phyloP scores from a whole-genome alignment of 2,329 filamentous ascomycete genomes.

The Pezicula carpinea region DNA sequence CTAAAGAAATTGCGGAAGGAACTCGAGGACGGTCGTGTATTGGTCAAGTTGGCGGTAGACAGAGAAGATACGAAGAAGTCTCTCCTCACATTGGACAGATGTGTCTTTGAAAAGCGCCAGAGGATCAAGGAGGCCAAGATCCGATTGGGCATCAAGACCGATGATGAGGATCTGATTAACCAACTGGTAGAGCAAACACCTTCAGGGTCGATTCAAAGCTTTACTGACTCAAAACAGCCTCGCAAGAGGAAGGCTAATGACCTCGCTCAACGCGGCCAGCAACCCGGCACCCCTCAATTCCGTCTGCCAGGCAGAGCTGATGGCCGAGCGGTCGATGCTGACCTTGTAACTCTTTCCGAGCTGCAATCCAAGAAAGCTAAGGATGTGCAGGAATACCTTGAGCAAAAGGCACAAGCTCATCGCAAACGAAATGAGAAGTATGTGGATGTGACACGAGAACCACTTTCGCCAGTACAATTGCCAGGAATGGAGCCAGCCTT shows the following conservation, averaged over 20 bases:
- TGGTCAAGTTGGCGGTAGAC: slow-evolving; percentile 72
- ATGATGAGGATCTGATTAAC: slow-evolving; percentile 92
- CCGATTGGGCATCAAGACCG: slow-evolving; percentile 81
- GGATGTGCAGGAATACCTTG: slow-evolving; percentile 75
- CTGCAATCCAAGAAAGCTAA: slow-evolving; percentile 77
- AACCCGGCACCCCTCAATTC: slow-evolving; percentile 57
- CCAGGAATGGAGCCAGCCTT: slow-evolving; percentile 58
- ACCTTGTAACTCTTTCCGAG: slow-evolving; percentile 73
- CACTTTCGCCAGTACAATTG: slow-evolving; percentile 74
- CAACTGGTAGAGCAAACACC: slow-evolving; percentile 66
- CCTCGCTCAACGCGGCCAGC: slow-evolving; percentile 47
- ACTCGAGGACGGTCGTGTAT: slow-evolving; percentile 79
- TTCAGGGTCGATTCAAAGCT: slow-evolving; percentile 31
- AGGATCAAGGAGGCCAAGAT: slow-evolving; percentile 85
- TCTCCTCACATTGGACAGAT: slow-evolving; percentile 67
- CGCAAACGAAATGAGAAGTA: slow-evolving; percentile 87
- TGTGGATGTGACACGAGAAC: slow-evolving; percentile 81
- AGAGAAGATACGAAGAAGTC: slow-evolving; percentile 79
- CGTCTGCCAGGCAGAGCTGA: slow-evolving; percentile 68
- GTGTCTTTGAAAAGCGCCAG: slow-evolving; percentile 77
- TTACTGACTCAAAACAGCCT: slow-evolving; percentile 39
- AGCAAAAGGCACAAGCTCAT: slow-evolving; percentile 82
- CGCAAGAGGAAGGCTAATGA: slow-evolving; percentile 68
- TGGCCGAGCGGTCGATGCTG: slow-evolving; percentile 68
- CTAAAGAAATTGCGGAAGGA: slow-evolving; percentile 87